Conservation (phyloP, 805 yeast genomes). For the Yarrowia sp. region DNA sequence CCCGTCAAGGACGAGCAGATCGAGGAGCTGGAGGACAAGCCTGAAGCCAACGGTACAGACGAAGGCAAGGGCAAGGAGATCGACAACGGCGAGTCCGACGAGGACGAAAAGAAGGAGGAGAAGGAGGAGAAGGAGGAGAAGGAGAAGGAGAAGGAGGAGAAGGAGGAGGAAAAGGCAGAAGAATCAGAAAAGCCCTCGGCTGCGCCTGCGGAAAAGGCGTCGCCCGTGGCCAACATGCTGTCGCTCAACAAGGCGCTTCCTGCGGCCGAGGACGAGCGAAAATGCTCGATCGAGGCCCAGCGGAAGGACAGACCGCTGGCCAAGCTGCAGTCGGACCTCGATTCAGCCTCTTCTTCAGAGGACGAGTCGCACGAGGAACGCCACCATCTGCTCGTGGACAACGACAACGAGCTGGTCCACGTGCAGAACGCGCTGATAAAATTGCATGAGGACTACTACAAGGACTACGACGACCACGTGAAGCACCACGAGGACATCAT, state of each 20-base stretch:
- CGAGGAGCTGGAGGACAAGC: slow-evolving; percentile 28
- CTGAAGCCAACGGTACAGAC: background rate
- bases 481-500: slow-evolving; percentile 20
- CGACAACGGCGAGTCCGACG: slow-evolving; percentile 1
- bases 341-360: slow-evolving; percentile 16
- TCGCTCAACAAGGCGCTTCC: slow-evolving; percentile 36
- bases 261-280: slow-evolving; percentile 30
- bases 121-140: background rate
- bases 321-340: slow-evolving; percentile 69
- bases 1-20: slow-evolving; percentile 13
- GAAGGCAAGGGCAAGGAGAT: slow-evolving; percentile 11
- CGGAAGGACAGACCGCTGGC: slow-evolving; percentile 83
- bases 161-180: background rate
- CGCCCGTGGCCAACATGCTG: slow-evolving; percentile 23
- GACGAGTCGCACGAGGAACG: slow-evolving; percentile 26
- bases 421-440: slow-evolving; percentile 59
- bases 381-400: slow-evolving; percentile 61
- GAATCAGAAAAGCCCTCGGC: background rate
- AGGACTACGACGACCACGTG: slow-evolving; percentile 41
- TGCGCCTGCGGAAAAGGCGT: slow-evolving; percentile 11
- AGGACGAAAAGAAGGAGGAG: background rate
- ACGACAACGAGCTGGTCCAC: slow-evolving; percentile 70
- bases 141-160: background rate
- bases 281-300: slow-evolving; percentile 66
- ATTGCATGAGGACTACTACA: slow-evolving; percentile 69